Base-by-base conservation (phyloP, 2,329 filamentous ascomycete genomes). In the Penicillium janthinellum region DNA sequence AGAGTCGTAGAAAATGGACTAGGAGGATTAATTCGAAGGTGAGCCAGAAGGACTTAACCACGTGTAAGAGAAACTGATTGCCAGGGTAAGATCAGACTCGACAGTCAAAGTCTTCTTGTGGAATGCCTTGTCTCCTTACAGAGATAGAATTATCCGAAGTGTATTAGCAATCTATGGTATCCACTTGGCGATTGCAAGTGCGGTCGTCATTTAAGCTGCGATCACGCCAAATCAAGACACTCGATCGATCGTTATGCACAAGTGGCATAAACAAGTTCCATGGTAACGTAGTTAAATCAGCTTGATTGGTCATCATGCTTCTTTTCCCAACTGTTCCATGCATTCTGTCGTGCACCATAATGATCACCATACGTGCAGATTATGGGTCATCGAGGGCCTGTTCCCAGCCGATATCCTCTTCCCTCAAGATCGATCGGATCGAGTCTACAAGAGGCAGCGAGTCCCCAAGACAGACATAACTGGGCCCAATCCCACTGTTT, bases 171-270 rank as follows among this genome's bases (percentile, higher is more conserved):
- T 60, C 42, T 20, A 17, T 20, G 22, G 15, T 11, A 22, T 57
- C 28, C 45, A 50, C 42, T 42, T 49, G 10, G 38, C 31, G 20
- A 39, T 25, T 38, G 28, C 54, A 41, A 37, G 38, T n/a, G 25
- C 15, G 51, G 10, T 61, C 56, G 59, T 56, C 59, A 61, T 59
- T 58, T n/a, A 5, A 34, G 39, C 37, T 20, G 42, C n/a, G 20
- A 61, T 61, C 53, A 57, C 61, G 59, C 59, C 60, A 57, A 61
- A 57, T 60, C 42, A 44, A 51, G 44, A 11, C 20, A 31, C 37
- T 37, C 48, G 48, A 37, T 50, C 48, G 34, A 50, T 50, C 31
- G 10, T 15, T 37, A n/a, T 31, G 48, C 48, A 50, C 28, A 14
- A 34, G 15, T 17, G 31, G 45, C 15, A 49, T 11, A 35, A 28